Base-by-base conservation (phyloP, 106 monocot genomes). In the Alisma plantagoaquatica region DNA sequence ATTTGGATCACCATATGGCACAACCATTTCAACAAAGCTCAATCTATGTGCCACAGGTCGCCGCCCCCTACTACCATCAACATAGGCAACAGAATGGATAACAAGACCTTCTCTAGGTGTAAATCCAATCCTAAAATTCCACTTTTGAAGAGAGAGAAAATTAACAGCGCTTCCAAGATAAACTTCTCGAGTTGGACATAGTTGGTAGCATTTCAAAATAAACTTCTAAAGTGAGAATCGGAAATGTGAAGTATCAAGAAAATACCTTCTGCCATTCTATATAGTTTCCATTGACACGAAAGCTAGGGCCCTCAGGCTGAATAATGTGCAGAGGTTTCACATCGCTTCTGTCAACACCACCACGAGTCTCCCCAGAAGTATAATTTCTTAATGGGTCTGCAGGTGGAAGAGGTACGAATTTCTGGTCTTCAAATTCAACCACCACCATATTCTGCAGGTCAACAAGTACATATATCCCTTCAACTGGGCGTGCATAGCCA, bases 1-100 rank as follows among this genome's bases (percentile, higher is more conserved):
- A 70, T 89, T 82, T 38, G 96, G 96, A 72, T 96, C 96, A 42
- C 96, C 96, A 77, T 96, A 96, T 12, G 96, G 88, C 47, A 96
- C 96, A 27, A 96, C 96, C 89, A 98, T 89, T 67, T 98, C 96
- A 33, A 98, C 96, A 70, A 98, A 89, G 56, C 89, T 89, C 61
- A 98, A 49, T 41, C 98, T 76, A 42, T 98, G 81, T 22, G 89
- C 96, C 20, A 98, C 73, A 43, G 89, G 84, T 24, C 96, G 73
- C 10, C 89, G 78, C 14, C 96, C 96, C 32, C 96, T 81, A 50
- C 71, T 98, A 24, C 78, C 89, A 69, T 98, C 96, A 57, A 98
- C 62, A 71, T 89, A 98, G 38, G 96, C 96, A 55, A 98, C 76
- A 57, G 96, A 98, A 58, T 98, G 67, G 16, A 98, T 89, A 12